Conservation (phyloP, 2,329 filamentous ascomycete species). For the Pseudogymnoascus sp. region DNA sequence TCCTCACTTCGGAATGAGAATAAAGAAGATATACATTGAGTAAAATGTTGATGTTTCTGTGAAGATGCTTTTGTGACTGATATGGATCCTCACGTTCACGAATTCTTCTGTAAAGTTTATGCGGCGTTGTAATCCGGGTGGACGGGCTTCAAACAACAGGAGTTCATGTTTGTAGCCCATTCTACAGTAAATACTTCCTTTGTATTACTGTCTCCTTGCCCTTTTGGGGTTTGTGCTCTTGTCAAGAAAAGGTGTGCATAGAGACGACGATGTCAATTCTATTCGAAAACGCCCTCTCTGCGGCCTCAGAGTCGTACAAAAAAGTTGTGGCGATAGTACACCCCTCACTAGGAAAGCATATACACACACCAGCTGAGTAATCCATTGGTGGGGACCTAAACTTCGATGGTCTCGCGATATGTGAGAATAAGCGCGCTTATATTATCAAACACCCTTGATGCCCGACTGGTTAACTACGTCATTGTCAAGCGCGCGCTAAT, state of each 20-base stretch:
- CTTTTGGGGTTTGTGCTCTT: not conserved
- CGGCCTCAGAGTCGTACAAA: not conserved
- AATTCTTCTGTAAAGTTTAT: too few relatives aligned
- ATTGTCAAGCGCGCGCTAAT: constrained; percentile 6
- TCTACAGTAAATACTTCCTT: too few relatives aligned
- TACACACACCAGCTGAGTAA: not conserved
- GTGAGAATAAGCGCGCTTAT: not conserved
- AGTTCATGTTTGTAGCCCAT: too few relatives aligned
- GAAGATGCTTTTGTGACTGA: not conserved
- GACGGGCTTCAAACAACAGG: too few relatives aligned
- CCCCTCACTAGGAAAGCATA: not conserved
- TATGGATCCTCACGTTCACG: not conserved
- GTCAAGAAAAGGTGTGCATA: not conserved
- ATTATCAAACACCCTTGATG: not conserved
- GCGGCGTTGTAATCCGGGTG: too few relatives aligned
- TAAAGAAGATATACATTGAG: not conserved
- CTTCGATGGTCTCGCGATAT: not conserved
- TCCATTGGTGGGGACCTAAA: not conserved
- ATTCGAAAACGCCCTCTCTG: not conserved
- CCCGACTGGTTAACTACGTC: constrained; percentile 5
- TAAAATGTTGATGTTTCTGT: not conserved
- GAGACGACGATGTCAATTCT: not conserved
- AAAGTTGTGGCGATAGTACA: not conserved
- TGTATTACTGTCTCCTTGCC: too few relatives aligned
- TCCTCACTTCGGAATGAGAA: not conserved